Base-by-base conservation (phyloP, 768 basidiomycete genomes). In the Phylloporus arenicola region DNA sequence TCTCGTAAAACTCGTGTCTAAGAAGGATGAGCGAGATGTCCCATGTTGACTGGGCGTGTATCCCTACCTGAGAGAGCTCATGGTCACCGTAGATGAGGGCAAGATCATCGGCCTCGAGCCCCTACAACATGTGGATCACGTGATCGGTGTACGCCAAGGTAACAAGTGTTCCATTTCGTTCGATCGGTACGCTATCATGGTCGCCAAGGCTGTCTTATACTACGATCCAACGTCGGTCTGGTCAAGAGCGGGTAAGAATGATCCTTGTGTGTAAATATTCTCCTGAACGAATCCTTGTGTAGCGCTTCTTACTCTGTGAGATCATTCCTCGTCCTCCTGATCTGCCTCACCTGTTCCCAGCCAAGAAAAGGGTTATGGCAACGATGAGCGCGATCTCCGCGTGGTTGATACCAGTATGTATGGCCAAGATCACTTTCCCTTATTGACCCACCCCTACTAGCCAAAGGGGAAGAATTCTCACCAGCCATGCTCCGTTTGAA, bases 1-100 rank as follows among this genome's bases (percentile, higher is more conserved):
- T 86, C 69, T 92, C 90, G 68, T 92, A 92, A 67, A 86, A 92
- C 66, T 90, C 88, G 71, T 92, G 83, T 67, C 88, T 90, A 25
- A 33, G 25, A 20, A 37, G 45, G 12, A 31, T 57, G 11, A 47
- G 48, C 16, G 9, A 13, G 34, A 43, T 2, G 3, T 19, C 22
- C 12, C 6, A 24, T 19, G 30, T 29, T 12, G 8, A 16, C 3
- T 12, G 17, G 3, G 6, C 34, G 27, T 16, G n/a, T 27, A 14
- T 22, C 11, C 59, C 19, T 58, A 67, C 68, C 68, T 67, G 29
- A 56, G 53, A 24, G 64, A 44, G 39, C 58, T 22, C 70, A 70
- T 71, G 55, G 38, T 6, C 31, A 5, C 14, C 6, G 31, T 13
- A 33, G 35, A 38, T 20, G 37, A 38, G 37, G 19, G 37, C 37